Percentiles rank a stretch among this genome's conserved stretches.
phyloP scores from a whole-genome alignment of 495 filamentous ascomycete species.

The Penicillium cinerascens region DNA sequence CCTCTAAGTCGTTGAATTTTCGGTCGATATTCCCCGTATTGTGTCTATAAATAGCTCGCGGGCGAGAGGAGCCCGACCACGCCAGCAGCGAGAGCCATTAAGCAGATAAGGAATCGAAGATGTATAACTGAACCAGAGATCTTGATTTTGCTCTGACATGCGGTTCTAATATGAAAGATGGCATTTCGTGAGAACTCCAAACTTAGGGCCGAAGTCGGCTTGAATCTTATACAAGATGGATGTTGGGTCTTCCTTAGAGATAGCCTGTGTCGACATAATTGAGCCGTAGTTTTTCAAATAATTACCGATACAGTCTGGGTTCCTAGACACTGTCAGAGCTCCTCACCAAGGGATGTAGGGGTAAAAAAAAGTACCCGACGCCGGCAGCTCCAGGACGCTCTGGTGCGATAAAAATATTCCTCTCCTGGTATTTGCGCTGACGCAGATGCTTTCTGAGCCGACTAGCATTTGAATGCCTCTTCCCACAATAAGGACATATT shows the following conservation, averaged over 20 bases:
- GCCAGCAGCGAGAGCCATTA: conserved; percentile 6
- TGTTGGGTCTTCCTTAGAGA: no score
- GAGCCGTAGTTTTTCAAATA: no score
- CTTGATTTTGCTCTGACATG: conserved; percentile 4
- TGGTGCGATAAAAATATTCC: conserved; percentile 7
- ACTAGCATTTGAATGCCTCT: conserved; percentile 7
- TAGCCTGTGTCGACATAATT: no score
- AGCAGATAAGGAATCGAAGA: conserved; percentile 1
- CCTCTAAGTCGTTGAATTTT: not conserved
- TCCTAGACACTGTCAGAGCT: no score
- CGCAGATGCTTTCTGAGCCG: conserved; percentile 12
- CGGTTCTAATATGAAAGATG: not conserved
- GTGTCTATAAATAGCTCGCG: conserved; percentile 5
- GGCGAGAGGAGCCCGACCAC: not conserved
- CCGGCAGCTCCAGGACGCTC: conserved; percentile 4
- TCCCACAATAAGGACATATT: conserved; percentile 10
- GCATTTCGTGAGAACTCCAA: no score
- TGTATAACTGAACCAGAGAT: conserved; percentile 5
- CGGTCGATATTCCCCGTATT: not conserved
- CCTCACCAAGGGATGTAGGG: no score
- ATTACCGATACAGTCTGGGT: no score
- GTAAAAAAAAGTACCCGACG: no score
- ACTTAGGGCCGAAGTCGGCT: conserved; percentile 1
- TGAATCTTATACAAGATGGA: no score
- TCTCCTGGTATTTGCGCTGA: conserved; percentile 4